Base-by-base conservation (phyloP, 345 rosid species). In the Arabidopsis thaliana region DNA sequence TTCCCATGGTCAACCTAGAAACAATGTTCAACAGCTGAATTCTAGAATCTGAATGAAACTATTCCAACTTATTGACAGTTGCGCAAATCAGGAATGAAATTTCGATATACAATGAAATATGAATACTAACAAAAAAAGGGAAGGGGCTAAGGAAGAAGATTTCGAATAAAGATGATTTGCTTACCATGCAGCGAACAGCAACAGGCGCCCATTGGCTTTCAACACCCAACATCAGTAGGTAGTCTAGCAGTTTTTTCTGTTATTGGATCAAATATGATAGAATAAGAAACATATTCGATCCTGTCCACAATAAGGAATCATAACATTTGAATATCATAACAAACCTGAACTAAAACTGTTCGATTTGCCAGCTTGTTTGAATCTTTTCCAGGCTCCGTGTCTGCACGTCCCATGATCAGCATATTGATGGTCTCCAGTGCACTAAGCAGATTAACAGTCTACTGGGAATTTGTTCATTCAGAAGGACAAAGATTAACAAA, bases 201-300 rank as follows among this genome's bases (percentile, higher is more conserved):
- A 93, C 79, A 67, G 98, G 96, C 44, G 97, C 91, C 99, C 98
- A 96, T 74, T 89, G 93, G 84, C 93, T 93, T 83, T 93, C 99
- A 57, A 93, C 85, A 65, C 97, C 96, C 85, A 96, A 80, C 86
- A 91, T 81, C 23, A 96, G 88, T 44, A 96, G 90, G 82, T 84
- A 76, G 70, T 93, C 99, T 77, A 96, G 80, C 61, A 91, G 76
- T 59, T 89, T 91, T 63, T 84, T 96, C 98, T 96, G 74, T 84
- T 74, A 45, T 37, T 57, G 38, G 69, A 78, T 23, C 22, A 64
- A 74, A 83, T 59, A 75, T 4, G 34, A 62, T 32, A 59, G 62
- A 42, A 79, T 81, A 30, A 80, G 69, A 67, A 59, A 8, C 33
- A 50, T 45, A 14, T 14, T 28, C 2, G 37, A 36, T 67, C 20